A percentile compares a stretch with the other conserved stretches of the same genome.
Conservation (phyloP, 2,329 filamentous ascomycete species). For the Bipolaris sorokiniana region DNA sequence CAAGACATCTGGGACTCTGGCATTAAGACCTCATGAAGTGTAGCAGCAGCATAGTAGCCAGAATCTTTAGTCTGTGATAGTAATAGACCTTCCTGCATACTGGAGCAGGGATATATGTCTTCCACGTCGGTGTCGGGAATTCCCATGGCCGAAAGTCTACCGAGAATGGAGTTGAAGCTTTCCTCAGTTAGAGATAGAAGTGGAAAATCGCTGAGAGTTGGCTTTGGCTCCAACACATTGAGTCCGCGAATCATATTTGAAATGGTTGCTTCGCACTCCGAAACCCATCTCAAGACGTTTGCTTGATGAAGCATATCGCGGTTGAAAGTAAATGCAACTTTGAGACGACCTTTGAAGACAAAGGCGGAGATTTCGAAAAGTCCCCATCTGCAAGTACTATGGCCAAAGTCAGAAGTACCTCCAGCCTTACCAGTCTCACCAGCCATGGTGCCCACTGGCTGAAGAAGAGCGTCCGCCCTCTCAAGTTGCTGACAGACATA, state of each 20-base stretch:
- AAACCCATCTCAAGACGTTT: conserved; percentile 53
- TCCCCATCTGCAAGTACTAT: conserved; percentile 53
- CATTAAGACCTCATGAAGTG: conserved; percentile 35
- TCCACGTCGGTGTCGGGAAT: conserved; percentile 49
- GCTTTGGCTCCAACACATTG: conserved; percentile 31
- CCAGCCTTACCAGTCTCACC: conserved; percentile 55
- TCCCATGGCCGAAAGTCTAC: conserved; percentile 49
- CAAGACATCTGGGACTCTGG: conserved; percentile 18
- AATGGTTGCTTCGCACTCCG: conserved; percentile 46
- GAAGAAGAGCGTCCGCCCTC: conserved; percentile 53
- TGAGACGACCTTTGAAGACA: conserved; percentile 54
- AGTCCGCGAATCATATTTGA: conserved; percentile 37
- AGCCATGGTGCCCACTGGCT: conserved; percentile 53
- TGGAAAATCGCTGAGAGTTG: conserved; percentile 54
- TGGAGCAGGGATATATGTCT: conserved; percentile 46
- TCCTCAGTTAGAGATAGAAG: conserved; percentile 54
- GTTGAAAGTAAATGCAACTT: conserved; percentile 60
- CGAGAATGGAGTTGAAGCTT: conserved; percentile 49
- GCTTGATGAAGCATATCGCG: conserved; percentile 55
- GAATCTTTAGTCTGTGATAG: conserved; percentile 41
- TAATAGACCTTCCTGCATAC: conserved; percentile 43
- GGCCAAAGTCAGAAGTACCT: conserved; percentile 54
- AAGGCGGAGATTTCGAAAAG: conserved; percentile 61
- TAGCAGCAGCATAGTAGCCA: conserved; percentile 43
- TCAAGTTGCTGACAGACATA: conserved; percentile 53